Evolutionary conservation across 345 rosid species (phyloP).

Genomic region (Bruguiera sexangula): DNA sequence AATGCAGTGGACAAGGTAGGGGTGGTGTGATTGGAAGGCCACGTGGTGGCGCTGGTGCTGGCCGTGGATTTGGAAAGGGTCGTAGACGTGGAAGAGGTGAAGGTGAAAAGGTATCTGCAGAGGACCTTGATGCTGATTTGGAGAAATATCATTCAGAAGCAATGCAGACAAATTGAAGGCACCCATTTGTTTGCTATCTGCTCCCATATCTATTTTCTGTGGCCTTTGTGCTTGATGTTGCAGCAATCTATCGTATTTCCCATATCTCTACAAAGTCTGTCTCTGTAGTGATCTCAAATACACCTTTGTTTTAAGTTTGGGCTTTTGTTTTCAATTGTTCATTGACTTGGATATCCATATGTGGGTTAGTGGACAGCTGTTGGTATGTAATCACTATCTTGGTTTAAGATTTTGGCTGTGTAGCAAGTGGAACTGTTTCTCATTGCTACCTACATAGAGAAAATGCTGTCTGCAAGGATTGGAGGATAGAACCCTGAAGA

Average conservation of each 20-base stretch:
- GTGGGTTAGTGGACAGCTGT: constrained; percentile 40
- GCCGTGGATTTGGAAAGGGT: constrained; percentile 58
- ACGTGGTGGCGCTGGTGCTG: constrained; percentile 50
- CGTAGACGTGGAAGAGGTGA: constrained; percentile 70
- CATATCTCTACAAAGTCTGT: constrained; percentile 27
- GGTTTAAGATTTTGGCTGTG: constrained; percentile 29
- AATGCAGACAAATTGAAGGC: constrained; percentile 64
- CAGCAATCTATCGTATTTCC: constrained; percentile 23
- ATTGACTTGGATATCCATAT: constrained; percentile 39
- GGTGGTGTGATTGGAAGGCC: constrained; percentile 49
- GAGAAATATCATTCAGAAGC: constrained; percentile 78
- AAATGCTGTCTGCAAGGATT: constrained; percentile 26
- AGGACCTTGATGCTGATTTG: constrained; percentile 94
- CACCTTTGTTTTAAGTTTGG: constrained; percentile 34
- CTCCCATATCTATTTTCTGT: constrained; percentile 25
- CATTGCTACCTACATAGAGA: constrained; percentile 16
- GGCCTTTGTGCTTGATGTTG: constrained; percentile 36
- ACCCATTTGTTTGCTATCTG: constrained; percentile 12
- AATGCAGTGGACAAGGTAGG: constrained; percentile 52
- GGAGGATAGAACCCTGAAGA: constrained; percentile 24
- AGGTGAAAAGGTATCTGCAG: constrained; percentile 76
- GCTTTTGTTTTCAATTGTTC: constrained; percentile 34
- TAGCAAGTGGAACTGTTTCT: constrained; percentile 22
- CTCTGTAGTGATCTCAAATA: constrained; percentile 29
- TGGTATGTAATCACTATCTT: constrained; percentile 23